phyloP scores from a whole-genome alignment of 169 alveolate genomes.

The Plasmodium coatneyi region DNA sequence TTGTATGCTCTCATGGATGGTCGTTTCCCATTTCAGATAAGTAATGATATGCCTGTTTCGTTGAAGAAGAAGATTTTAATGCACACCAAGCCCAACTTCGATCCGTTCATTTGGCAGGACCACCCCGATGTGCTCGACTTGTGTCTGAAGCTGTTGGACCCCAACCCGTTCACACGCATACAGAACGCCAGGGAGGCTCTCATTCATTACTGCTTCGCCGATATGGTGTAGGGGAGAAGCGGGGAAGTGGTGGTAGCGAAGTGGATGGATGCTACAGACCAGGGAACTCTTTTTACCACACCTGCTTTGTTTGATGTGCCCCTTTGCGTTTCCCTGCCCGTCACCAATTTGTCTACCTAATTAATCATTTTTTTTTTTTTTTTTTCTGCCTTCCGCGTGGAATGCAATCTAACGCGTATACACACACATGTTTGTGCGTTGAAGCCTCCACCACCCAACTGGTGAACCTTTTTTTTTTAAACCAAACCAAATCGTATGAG shows the following conservation, averaged over 20 bases:
- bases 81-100: conserved; percentile 74
- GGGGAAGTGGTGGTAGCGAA: background rate
- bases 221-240: background rate
- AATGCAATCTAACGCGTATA: background rate
- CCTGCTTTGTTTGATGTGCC: background rate
- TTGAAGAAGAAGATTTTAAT: conserved; percentile 63
- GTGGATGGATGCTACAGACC: background rate
- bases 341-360: background rate
- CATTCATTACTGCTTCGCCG: conserved; percentile 76
- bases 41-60: conserved; percentile 38
- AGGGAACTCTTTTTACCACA: background rate
- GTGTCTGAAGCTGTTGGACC: conserved; percentile 78
- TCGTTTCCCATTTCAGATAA: conserved; percentile 73
- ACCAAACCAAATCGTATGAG: background rate
- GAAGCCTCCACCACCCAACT: background rate
- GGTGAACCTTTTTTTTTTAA: background rate
- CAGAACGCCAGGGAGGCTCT: conserved; percentile 84
- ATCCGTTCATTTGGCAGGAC: conserved; percentile 79
- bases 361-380: background rate
- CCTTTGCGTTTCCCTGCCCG: background rate
- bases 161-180: conserved; percentile 72
- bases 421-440: background rate
- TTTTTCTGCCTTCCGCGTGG: background rate
- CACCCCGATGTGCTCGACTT: conserved; percentile 79
- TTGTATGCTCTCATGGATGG: conserved; percentile 80